These are phyloP conservation scores for Parachlorella kessleri DNA, from an alignment of 139 green algal genomes.

Conservation along the genomic window DNA sequence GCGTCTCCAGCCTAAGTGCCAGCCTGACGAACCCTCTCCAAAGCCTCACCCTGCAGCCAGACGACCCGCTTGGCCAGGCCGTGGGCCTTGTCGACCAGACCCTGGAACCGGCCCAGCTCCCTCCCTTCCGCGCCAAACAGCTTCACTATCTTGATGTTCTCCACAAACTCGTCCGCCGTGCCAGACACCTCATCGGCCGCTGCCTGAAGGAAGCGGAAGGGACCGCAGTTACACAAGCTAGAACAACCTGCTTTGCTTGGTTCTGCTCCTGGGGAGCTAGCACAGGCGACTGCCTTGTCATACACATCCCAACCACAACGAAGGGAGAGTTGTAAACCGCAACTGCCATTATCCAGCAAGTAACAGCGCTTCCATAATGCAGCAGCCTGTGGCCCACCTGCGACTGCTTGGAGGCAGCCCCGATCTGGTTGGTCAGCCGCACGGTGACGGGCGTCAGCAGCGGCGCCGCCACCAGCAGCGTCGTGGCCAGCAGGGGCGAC, in stretches of 20 bases:
- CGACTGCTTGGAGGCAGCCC: conserved; percentile 4
- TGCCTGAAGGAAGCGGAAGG: no score
- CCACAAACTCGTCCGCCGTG: conserved; percentile 31
- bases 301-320: no score
- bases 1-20: background rate
- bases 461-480: conserved; percentile 31
- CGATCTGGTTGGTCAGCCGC: conserved; percentile 7
- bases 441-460: conserved; percentile 32
- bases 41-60: background rate
- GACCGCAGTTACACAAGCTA: no score
- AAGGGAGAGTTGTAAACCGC: no score
- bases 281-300: no score
- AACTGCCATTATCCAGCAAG: no score
- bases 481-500: conserved; percentile 22
- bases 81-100: conserved; percentile 20
- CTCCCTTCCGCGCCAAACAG: conserved; percentile 29
- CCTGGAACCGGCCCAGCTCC: conserved; percentile 23
- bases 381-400: no score
- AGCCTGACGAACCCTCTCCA: no score
- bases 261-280: no score
- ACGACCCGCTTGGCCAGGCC: background rate
- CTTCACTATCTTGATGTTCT: conserved; percentile 39
- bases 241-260: no score
- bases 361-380: no score
- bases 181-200: conserved; percentile 9